Evolutionary conservation across 2,329 filamentous ascomycete genomes (phyloP), one percentile per base, ranked within the genome.

Genomic region (Hirsutella rhossiliensis): DNA sequence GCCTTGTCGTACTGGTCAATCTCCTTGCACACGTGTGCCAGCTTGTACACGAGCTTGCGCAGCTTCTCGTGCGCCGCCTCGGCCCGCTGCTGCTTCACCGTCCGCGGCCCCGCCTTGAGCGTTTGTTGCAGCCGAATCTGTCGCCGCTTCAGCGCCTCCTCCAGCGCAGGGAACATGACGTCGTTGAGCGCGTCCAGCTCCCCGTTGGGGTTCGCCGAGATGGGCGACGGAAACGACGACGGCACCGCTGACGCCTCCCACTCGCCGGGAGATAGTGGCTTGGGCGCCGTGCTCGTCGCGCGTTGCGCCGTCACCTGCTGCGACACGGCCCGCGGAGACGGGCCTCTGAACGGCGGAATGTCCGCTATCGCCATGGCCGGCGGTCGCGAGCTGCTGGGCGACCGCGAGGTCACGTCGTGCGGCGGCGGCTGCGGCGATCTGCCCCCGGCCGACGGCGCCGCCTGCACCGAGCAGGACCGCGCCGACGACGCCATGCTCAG

Each of bases 131-230:
- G 64, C 34, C 76, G 70, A 50, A 75, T 73, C 58, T 79, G 75
- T 43, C 92, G 83, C 42, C 92, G 77, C 60, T 88, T 87, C 18
- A 97, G 77, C 8, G 92, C 88, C 52, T 92, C 85, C 62, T 95
- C 88, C 2, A 98, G 74, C 2, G 92, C 90, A 1, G 92, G 92
- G 49, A 97, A 81, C 32, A 98, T 87, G 42, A 98, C 90, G 52
- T 90, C 87, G 56, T 84, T 87, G 1, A 96, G 73, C 2, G 89
- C 88, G 43, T 94, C 92, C 19, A 94, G 74, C 46, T 94, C 84
- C 12, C 76, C 79, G 45, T 78, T 76, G 20, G 75, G 63, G 48
- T 76, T 78, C 2, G 71, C 57, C 1, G 78, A 74, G 1, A 76
- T 70, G 7, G 71, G 72, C 20, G 72, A 68, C 4, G 77, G 78